Conservation (phyloP, 768 basidiomycete species). For the Amanita muscaria region DNA sequence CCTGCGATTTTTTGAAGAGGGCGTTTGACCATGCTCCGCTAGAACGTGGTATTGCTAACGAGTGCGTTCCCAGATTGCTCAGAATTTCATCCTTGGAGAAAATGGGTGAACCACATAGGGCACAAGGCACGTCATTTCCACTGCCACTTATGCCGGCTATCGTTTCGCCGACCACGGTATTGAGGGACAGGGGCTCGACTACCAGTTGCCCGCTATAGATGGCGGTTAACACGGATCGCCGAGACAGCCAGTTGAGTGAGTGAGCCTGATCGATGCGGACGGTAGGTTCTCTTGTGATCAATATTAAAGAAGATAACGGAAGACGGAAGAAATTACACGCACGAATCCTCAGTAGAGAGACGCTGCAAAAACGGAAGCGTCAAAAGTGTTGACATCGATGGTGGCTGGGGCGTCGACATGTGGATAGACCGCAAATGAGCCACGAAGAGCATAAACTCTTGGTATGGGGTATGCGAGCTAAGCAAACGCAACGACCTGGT, state of each 20-base stretch:
- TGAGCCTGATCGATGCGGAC: conserved; percentile 90
- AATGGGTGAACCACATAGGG: conserved; percentile 65
- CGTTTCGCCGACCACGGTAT: conserved; percentile 48
- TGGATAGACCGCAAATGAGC: conserved; percentile 68
- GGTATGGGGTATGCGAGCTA: conserved; percentile 65
- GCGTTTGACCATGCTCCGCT: conserved; percentile 45
- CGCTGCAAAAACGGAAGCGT: conserved; percentile 72
- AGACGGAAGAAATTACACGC: conserved; percentile 25
- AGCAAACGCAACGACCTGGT: conserved; percentile 38
- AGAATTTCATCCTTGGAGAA: conserved; percentile 27
- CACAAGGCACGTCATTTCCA: conserved; percentile 56
- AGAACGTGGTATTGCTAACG: conserved; percentile 23
- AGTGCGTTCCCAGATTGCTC: conserved; percentile 22
- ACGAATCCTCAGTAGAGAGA: conserved; percentile 79
- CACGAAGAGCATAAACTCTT: conserved; percentile 74
- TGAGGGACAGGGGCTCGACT: conserved; percentile 76
- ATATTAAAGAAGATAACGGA: conserved; percentile 10
- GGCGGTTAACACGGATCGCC: conserved; percentile 74
- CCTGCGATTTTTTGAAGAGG: conserved; percentile 43
- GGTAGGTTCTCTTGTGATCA: conserved; percentile 67
- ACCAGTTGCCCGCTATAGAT: conserved; percentile 82
- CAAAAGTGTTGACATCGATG: conserved; percentile 66
- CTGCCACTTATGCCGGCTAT: conserved; percentile 31
- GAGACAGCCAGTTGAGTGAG: conserved; percentile 88
- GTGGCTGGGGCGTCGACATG: conserved; percentile 47